These are phyloP conservation scores for Mangifera indica DNA, from an alignment of 345 rosid genomes.

Conservation along the genomic window DNA sequence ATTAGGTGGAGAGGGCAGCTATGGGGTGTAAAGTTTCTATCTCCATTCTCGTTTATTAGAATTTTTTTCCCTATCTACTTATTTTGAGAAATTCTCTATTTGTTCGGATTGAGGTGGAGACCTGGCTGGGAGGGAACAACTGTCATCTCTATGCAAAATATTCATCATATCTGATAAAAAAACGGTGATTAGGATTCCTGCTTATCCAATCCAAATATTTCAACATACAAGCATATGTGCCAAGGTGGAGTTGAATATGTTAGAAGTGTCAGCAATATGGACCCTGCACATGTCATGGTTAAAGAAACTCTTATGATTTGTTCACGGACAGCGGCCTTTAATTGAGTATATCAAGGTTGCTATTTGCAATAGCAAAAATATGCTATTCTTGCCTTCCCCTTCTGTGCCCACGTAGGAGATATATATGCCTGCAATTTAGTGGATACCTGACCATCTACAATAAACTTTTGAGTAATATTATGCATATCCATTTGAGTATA, in stretches of 20 bases:
- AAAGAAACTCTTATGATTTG: background rate
- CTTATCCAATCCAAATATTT: conserved; percentile 41
- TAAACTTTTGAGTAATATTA: no score
- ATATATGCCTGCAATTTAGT: background rate
- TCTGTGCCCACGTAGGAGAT: background rate
- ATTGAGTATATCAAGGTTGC: conserved; percentile 17
- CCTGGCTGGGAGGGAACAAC: no score
- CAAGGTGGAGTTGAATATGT: conserved; percentile 18
- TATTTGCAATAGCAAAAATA: conserved; percentile 14
- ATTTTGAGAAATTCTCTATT: no score
- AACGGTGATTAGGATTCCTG: conserved; percentile 43
- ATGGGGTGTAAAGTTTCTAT: no score
- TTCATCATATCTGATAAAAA: conserved; percentile 23
- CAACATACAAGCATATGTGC: conserved; percentile 37
- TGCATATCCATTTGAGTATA: no score
- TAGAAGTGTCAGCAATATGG: conserved; percentile 12
- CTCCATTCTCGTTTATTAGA: no score
- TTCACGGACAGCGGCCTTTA: background rate
- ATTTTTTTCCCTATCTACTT: no score
- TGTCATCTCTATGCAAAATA: no score
- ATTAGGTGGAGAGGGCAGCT: no score
- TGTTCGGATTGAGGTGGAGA: no score
- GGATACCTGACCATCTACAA: no score
- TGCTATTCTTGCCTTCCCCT: conserved; percentile 15
- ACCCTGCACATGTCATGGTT: background rate